Evolutionary conservation across 441 rosid species (phyloP), one percentile per base, ranked within the genome.

Genomic region (Hypseocharis bilobata): DNA sequence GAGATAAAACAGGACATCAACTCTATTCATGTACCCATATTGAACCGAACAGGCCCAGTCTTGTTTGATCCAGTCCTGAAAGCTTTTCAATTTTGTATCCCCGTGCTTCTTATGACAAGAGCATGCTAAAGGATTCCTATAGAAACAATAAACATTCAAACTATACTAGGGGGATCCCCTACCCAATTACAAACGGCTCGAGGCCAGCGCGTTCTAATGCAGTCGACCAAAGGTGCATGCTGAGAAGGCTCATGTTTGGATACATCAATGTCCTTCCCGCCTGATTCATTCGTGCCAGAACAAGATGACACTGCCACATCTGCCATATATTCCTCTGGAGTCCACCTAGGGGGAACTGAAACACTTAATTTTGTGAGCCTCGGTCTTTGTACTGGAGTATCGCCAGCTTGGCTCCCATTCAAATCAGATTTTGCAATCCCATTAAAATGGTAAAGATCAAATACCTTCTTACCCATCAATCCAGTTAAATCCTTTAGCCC

Each of bases 271-370:
- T 87, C 91, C 67, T 80, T 85, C 23, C 78, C 74, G 28, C 66
- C 62, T 0, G 81, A 66, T 63, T 68, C 83, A 8, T 68, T 69
- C 61, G 75, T 76, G 11, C 62, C 74, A 16, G 89, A 69, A 58
- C 75, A 68, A 56, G 87, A 81, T 4, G 90, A 49, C 62, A 76
- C 67, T 0, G 57, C 74, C 55, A 81, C 84, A 64, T 83, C 82
- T 2, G 92, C 74, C 95, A 91, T 79, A 83, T 82, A 93, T 72
- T 93, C 98, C 80, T 91, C 96, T 0, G 92, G 96, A 20, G 93
- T 93, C 98, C 98, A 93, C 72, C 92, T 84, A 17, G 98, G 98
- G 29, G 98, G 98, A 67, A 88, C 98, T 34, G 96, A 84, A 62
- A 93, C 98, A 76, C 73, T 86, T 63, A 93, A 76, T 66, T 86